phyloP scores from a whole-genome alignment of 2,329 filamentous ascomycete genomes.

The Trichoderma atroviride region DNA sequence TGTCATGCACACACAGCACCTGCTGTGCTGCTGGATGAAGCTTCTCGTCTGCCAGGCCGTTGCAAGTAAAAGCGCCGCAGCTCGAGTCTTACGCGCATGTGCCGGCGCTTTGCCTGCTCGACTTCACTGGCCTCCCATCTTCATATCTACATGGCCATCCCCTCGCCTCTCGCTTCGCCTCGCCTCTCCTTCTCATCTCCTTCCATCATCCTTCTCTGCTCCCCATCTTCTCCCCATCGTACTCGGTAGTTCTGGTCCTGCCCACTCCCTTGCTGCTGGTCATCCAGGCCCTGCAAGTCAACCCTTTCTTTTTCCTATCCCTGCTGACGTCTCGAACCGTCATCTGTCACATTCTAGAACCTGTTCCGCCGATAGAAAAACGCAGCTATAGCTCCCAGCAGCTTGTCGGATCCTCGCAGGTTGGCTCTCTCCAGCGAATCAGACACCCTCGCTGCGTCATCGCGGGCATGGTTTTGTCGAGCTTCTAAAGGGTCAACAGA shows the following conservation, averaged over 20 bases:
- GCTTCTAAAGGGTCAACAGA: neutral
- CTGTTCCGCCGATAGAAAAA: slow-evolving; percentile 17
- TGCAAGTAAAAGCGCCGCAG: neutral
- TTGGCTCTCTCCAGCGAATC: slow-evolving; percentile 3
- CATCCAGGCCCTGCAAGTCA: slow-evolving; percentile 24
- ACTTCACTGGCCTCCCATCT: neutral
- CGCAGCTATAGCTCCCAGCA: slow-evolving; percentile 3
- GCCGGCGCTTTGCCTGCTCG: neutral
- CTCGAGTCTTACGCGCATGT: neutral
- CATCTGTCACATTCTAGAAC: slow-evolving; percentile 22
- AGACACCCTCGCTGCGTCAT: neutral
- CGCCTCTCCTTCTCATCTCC: slow-evolving; percentile 11
- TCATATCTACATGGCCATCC: neutral
- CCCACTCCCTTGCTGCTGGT: slow-evolving; percentile 21
- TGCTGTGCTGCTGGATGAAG: slow-evolving; percentile 5
- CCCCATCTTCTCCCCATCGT: slow-evolving; percentile 10
- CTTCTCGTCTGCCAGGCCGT: neutral
- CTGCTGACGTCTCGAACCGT: slow-evolving; percentile 26
- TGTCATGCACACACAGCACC: neutral
- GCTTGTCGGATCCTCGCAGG: slow-evolving; percentile 4
- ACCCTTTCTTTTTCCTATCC: slow-evolving; percentile 25
- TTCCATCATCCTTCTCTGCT: slow-evolving; percentile 9
- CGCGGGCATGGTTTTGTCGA: slow-evolving; percentile 16
- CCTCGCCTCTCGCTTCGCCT: neutral
- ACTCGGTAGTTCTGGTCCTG: slow-evolving; percentile 13